These are phyloP conservation scores for Pseudoscleropodium purum DNA, from an alignment of 225 moss, liverwort and hornwort species.

Conservation along the genomic window DNA sequence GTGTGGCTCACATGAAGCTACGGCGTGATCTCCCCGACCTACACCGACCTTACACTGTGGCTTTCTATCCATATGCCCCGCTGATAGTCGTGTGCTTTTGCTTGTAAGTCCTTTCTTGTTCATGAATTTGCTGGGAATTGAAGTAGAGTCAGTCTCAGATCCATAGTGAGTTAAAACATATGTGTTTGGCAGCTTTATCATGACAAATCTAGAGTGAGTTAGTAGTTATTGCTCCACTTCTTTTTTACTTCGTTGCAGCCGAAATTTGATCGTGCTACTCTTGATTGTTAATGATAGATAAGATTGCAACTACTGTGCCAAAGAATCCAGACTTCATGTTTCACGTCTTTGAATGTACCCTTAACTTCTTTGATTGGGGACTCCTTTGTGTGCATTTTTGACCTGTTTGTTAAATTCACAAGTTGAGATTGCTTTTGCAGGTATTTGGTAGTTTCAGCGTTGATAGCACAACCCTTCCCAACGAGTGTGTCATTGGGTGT, in stretches of 20 bases:
- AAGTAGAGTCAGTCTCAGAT: not conserved
- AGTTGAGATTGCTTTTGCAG: conserved; percentile 6
- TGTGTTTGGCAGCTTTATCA: not conserved
- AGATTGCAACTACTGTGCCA: not conserved
- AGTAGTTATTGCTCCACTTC: too few relatives aligned
- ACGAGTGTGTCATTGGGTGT: conserved; percentile 32
- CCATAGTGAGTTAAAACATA: not conserved
- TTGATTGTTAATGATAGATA: not conserved
- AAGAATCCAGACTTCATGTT: not conserved
- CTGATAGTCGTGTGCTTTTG: conserved; percentile 30
- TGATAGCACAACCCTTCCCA: conserved; percentile 26
- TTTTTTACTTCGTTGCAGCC: too few relatives aligned
- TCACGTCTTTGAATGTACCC: not conserved
- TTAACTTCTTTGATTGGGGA: not conserved
- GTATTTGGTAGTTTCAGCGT: conserved; percentile 42
- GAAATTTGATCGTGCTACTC: too few relatives aligned
- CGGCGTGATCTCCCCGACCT: conserved; percentile 41
- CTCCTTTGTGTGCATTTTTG: not conserved
- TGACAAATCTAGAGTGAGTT: too few relatives aligned
- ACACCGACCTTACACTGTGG: conserved; percentile 55
- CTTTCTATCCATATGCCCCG: conserved; percentile 56
- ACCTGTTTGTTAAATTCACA: not conserved
- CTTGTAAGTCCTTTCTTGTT: conserved; percentile 25
- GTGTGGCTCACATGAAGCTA: not conserved
- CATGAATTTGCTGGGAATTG: not conserved